phyloP scores from a whole-genome alignment of 2,329 filamentous ascomycete species.

The Colletotrichum godetiae region DNA sequence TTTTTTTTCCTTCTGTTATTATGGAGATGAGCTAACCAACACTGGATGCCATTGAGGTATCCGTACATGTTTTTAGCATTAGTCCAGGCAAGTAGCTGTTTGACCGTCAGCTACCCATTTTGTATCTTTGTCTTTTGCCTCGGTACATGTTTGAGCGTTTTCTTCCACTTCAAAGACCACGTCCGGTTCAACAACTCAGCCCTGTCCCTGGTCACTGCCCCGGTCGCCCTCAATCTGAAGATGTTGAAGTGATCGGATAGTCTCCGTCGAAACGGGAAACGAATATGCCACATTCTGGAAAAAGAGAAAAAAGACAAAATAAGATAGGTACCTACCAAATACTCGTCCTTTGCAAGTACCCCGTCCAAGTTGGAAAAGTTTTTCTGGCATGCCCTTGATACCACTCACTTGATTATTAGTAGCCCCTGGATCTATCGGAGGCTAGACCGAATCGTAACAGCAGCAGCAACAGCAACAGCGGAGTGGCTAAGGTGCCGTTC shows the following conservation, averaged over 20 bases:
- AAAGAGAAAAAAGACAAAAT: background rate
- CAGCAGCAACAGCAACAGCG: background rate
- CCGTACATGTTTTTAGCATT: background rate
- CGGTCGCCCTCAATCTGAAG: background rate
- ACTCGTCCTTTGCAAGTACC: too few relatives aligned
- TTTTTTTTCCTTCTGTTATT: background rate
- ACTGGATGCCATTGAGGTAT: conserved; percentile 5
- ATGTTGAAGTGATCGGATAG: background rate
- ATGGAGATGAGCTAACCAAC: background rate
- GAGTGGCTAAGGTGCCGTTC: background rate
- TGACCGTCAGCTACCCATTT: background rate
- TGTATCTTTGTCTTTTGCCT: background rate
- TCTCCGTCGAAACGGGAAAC: background rate
- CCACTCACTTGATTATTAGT: background rate
- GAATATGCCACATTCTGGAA: conserved; percentile 6
- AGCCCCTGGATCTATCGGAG: background rate
- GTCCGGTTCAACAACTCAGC: background rate
- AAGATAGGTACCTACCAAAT: background rate
- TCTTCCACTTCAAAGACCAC: background rate
- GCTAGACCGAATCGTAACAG: conserved; percentile 4
- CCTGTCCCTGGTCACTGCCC: conserved; percentile 1
- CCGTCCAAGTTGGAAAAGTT: background rate
- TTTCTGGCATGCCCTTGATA: background rate
- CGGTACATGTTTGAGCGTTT: background rate
- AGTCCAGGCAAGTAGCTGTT: background rate